Evolutionary conservation across 2,329 filamentous ascomycete genomes (phyloP).

Genomic region (Diaporthe australafricana): DNA sequence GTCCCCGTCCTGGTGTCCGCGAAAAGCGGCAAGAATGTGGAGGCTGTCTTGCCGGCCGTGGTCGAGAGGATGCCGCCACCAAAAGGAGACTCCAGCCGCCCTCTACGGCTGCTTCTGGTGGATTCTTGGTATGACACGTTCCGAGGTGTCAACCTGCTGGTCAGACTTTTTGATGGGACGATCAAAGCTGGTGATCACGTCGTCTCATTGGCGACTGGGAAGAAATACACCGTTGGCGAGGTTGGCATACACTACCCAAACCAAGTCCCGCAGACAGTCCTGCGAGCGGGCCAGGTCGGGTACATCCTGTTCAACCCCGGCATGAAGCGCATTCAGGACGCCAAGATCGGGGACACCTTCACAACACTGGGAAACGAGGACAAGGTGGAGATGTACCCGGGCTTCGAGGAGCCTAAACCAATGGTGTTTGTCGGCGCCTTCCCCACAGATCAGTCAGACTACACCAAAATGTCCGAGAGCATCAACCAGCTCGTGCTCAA

Average conservation of each 20-base stretch:
- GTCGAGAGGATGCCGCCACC: constrained; percentile 88
- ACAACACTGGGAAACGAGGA: constrained; percentile 84
- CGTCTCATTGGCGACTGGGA: constrained; percentile 87
- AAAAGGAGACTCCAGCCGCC: constrained; percentile 76
- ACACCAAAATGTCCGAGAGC: constrained; percentile 88
- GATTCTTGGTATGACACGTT: constrained; percentile 99
- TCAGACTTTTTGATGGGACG: constrained; percentile 90
- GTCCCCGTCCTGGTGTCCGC: constrained; percentile 77
- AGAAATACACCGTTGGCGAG: constrained; percentile 93
- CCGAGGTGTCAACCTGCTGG: constrained; percentile 90
- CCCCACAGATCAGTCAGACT: constrained; percentile 90
- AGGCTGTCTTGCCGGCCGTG: constrained; percentile 83
- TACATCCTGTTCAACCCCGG: constrained; percentile 98
- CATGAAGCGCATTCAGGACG: constrained; percentile 97
- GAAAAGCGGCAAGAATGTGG: constrained; percentile 92
- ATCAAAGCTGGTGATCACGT: constrained; percentile 86
- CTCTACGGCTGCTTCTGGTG: constrained; percentile 86
- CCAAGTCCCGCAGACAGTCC: constrained; percentile 80
- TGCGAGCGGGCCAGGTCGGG: constrained; percentile 93
- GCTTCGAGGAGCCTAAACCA: constrained; percentile 96
- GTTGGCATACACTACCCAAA: constrained; percentile 96
- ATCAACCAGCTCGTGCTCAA: constrained; percentile 95
- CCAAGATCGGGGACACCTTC: constrained; percentile 95
- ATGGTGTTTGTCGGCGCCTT: constrained; percentile 99
- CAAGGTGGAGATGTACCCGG: constrained; percentile 82